Evolutionary conservation across 2,329 filamentous ascomycete genomes (phyloP).

Genomic region (Coleophoma crateriformis): DNA sequence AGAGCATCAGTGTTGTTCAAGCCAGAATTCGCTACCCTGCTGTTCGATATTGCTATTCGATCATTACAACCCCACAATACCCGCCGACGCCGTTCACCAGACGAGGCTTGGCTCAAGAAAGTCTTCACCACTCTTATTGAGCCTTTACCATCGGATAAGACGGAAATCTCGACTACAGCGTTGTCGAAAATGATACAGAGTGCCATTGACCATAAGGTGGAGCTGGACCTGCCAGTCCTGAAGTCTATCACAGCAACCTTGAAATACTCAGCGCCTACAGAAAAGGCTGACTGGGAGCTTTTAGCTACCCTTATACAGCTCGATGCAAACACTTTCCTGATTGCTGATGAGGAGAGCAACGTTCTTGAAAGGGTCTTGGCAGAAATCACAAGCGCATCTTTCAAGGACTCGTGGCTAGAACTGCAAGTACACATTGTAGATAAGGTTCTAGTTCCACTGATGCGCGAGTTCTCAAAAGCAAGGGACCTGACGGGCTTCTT

Average conservation of each 20-base stretch:
- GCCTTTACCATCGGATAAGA: slow-evolving; percentile 14
- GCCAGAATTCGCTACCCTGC: slow-evolving; percentile 32
- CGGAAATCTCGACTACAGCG: slow-evolving; percentile 16
- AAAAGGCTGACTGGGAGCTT: slow-evolving; percentile 31
- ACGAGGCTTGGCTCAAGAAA: slow-evolving; percentile 42
- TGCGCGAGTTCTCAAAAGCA: slow-evolving; percentile 33
- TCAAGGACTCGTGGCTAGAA: slow-evolving; percentile 12
- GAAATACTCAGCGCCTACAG: slow-evolving; percentile 17
- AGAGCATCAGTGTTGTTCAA: slow-evolving; percentile 17
- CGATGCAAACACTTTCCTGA: slow-evolving; percentile 39
- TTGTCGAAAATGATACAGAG: slow-evolving; percentile 26
- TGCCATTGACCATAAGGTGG: slow-evolving; percentile 27
- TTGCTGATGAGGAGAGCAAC: slow-evolving; percentile 23
- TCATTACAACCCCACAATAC: slow-evolving; percentile 35
- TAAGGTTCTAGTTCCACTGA: slow-evolving; percentile 32
- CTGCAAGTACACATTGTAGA: slow-evolving; percentile 23
- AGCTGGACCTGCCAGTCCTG: slow-evolving; percentile 27
- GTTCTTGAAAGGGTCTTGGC: slow-evolving; percentile 26
- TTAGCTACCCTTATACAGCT: slow-evolving; percentile 36
- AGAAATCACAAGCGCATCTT: slow-evolving; percentile 21
- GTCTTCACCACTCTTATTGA: slow-evolving; percentile 31
- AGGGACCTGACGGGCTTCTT: slow-evolving; percentile 34
- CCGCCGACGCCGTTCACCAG: slow-evolving; percentile 36
- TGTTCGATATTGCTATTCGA: slow-evolving; percentile 39
- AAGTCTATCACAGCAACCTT: slow-evolving; percentile 22